Percentiles rank a stretch among this genome's conserved stretches.
Evolutionary conservation across 495 filamentous ascomycete genomes (phyloP).

Genomic region (Trichoderma reesei): DNA sequence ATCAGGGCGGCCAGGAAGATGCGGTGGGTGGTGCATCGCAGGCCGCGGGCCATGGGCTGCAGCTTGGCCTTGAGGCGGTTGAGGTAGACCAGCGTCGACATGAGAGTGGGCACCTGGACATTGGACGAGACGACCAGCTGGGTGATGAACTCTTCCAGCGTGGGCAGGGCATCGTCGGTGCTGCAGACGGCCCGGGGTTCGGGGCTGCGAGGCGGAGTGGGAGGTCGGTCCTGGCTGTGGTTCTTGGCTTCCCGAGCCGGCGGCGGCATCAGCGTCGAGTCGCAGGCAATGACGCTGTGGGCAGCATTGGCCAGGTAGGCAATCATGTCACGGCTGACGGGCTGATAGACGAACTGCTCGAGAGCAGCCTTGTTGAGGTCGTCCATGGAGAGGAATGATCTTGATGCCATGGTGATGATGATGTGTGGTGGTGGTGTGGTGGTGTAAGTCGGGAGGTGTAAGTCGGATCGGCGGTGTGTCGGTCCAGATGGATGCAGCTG

Average conservation of each 20-base stretch:
- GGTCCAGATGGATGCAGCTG: not conserved
- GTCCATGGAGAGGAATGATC: conserved; percentile 26
- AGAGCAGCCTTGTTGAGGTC: conserved; percentile 71
- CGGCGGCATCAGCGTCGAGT: conserved; percentile 41
- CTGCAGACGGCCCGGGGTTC: conserved; percentile 38
- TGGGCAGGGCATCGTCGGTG: conserved; percentile 48
- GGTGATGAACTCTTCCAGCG: conserved; percentile 81
- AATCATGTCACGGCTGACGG: conserved; percentile 79
- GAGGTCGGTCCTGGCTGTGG: conserved; percentile 39
- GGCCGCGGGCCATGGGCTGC: conserved; percentile 90
- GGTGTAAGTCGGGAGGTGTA: conserved; percentile 13
- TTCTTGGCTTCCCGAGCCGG: conserved; percentile 15
- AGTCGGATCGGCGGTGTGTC: not conserved
- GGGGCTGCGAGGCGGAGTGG: conserved; percentile 61
- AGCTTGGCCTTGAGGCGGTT: conserved; percentile 70
- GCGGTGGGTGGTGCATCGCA: conserved; percentile 92
- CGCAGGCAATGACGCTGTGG: conserved; percentile 82
- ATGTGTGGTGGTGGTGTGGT: conserved; percentile 10
- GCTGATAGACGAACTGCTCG: conserved; percentile 76
- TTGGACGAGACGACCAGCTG: conserved; percentile 85
- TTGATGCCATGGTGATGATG: conserved; percentile 28
- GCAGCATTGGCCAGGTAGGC: conserved; percentile 74
- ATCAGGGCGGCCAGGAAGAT: conserved; percentile 94
- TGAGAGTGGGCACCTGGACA: conserved; percentile 92
- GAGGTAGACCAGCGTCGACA: conserved; percentile 93